phyloP scores from a whole-genome alignment of 2,329 filamentous ascomycete genomes.

The Aphanocladium album region DNA sequence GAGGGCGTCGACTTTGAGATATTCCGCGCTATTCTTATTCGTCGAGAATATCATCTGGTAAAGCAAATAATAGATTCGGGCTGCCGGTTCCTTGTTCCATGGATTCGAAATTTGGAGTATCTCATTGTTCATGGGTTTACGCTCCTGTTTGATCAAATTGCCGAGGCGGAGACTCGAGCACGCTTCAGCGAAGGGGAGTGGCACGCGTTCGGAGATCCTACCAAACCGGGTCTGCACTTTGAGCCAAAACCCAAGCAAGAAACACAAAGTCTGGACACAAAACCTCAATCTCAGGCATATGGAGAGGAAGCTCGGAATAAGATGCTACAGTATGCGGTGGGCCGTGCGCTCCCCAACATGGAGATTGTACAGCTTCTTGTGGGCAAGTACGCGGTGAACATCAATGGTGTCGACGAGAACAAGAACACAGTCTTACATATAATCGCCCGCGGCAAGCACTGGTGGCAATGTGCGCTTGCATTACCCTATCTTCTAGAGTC shows the following conservation, averaged over 20 bases:
- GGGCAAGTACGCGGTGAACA: conserved; percentile 7
- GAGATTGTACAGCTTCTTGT: conserved; percentile 6
- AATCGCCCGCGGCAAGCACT: conserved; percentile 1
- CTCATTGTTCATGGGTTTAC: background rate
- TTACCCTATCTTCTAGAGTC: conserved; percentile 13
- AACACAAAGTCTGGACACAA: background rate
- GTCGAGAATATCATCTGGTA: conserved; percentile 3
- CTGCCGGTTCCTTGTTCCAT: background rate
- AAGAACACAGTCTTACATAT: background rate
- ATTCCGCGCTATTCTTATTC: background rate
- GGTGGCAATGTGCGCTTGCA: conserved; percentile 16
- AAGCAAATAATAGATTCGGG: background rate
- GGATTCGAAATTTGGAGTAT: background rate
- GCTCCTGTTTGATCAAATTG: background rate
- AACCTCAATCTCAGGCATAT: too few relatives aligned
- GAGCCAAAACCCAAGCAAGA: background rate
- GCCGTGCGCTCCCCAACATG: conserved; percentile 1
- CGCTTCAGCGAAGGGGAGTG: conserved; percentile 1
- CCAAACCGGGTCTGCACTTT: conserved; percentile 2
- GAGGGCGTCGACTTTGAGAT: background rate
- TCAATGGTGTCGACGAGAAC: background rate
- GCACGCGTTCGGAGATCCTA: conserved; percentile 3
- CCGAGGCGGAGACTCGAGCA: background rate
- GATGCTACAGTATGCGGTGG: background rate
- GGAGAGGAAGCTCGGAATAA: background rate